Conservation (phyloP, 2,329 filamentous ascomycete species). For the Drechmeria coniospora region DNA sequence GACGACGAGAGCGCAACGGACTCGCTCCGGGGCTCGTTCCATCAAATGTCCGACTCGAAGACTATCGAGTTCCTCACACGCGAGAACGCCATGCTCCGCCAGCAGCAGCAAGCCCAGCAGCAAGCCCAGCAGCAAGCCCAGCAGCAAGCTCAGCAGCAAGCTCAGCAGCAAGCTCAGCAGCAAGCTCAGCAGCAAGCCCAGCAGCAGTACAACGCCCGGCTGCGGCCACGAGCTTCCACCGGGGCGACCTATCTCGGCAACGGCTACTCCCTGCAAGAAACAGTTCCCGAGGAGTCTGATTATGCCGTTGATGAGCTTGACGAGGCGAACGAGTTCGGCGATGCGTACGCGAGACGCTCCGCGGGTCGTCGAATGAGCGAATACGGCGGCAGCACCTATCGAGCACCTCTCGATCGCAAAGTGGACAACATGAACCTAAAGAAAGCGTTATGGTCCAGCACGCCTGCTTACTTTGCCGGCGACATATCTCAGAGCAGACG, state of each 20-base stretch:
- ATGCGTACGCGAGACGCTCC: slow-evolving; percentile 30
- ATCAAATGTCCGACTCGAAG: slow-evolving; percentile 42
- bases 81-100: slow-evolving; percentile 47
- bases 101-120: slow-evolving; percentile 23
- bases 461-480: slow-evolving; percentile 47
- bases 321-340: slow-evolving; percentile 37
- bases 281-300: slow-evolving; percentile 50
- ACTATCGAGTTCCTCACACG: slow-evolving; percentile 47
- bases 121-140: no score
- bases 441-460: slow-evolving; percentile 56
- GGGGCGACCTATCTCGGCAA: slow-evolving; percentile 38
- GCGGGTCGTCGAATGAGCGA: slow-evolving; percentile 41
- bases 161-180: no score
- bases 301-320: slow-evolving; percentile 61
- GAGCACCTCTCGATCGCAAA: slow-evolving; percentile 38
- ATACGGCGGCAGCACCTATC: slow-evolving; percentile 30
- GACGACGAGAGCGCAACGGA: slow-evolving; percentile 45
- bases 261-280: slow-evolving; percentile 41
- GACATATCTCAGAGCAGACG: slow-evolving; percentile 60
- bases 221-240: slow-evolving; percentile 44
- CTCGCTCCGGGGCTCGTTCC: slow-evolving; percentile 28
- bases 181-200: no score
- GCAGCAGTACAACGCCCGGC: slow-evolving; percentile 38
- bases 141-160: no score
- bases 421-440: slow-evolving; percentile 42